Evolutionary conservation across 805 yeast genomes (phyloP).

Genomic region (Sugiyamaella boreocaroliniensis): DNA sequence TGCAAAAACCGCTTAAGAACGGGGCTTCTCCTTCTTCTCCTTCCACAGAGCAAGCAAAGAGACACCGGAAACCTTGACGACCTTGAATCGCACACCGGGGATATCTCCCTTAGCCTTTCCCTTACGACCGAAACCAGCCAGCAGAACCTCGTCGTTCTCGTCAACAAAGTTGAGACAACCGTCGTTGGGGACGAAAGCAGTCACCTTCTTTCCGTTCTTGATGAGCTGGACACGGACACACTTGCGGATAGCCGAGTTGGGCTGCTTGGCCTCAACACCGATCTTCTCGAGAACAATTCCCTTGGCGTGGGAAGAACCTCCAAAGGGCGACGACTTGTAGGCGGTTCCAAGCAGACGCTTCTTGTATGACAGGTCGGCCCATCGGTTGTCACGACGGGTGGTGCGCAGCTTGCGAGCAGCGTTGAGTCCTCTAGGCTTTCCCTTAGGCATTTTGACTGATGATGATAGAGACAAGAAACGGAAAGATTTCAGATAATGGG

Average conservation of each 20-base stretch:
- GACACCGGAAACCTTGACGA: constrained; percentile 99
- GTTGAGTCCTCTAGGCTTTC: constrained; percentile 99
- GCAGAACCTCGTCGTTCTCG: constrained; percentile 98
- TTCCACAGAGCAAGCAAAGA: constrained; percentile 99
- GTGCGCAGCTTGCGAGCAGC: constrained; percentile 99
- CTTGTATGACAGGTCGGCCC: constrained; percentile 99
- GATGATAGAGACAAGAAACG: constrained; percentile 3
- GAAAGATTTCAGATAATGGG: not conserved
- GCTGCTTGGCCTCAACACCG: constrained; percentile 99
- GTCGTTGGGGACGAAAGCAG: constrained; percentile 99
- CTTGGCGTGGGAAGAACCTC: constrained; percentile 99
- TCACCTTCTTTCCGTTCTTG: constrained; percentile 99
- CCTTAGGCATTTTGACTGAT: constrained; percentile 80
- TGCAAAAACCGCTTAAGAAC: constrained; percentile 58
- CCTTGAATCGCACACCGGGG: constrained; percentile 99
- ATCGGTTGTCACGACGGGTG: constrained; percentile 99
- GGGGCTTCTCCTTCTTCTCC: constrained; percentile 99
- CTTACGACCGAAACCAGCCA: constrained; percentile 99
- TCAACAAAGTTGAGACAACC: constrained; percentile 99
- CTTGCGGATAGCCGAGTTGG: constrained; percentile 99
- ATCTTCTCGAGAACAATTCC: constrained; percentile 99
- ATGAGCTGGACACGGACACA: constrained; percentile 99
- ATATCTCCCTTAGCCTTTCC: constrained; percentile 99
- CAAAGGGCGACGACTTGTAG: constrained; percentile 99
- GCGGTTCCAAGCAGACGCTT: constrained; percentile 99